These are phyloP conservation scores for Fusarium verrucosum DNA, from an alignment of 2,329 filamentous ascomycete genomes.

Conservation along the genomic window DNA sequence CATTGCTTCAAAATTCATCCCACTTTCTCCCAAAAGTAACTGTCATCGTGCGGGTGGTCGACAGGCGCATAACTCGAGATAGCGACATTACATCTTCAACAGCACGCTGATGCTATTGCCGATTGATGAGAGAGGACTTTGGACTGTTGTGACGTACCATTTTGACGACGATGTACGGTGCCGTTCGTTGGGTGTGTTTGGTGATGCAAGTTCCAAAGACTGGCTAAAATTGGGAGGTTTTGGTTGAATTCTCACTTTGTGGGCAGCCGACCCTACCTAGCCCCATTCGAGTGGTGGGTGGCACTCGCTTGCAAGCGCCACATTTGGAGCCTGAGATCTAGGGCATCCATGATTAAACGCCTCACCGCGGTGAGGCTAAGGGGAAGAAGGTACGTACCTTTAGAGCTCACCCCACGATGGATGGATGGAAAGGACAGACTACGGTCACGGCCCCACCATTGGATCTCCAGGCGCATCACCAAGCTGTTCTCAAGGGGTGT, in stretches of 20 bases:
- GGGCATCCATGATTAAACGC: constrained; percentile 37
- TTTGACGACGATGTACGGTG: constrained; percentile 59
- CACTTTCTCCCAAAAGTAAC: constrained; percentile 39
- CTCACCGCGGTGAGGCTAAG: constrained; percentile 39
- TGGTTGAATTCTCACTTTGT: constrained; percentile 58
- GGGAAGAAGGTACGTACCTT: constrained; percentile 23
- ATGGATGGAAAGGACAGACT: constrained; percentile 40
- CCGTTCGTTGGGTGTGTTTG: constrained; percentile 55
- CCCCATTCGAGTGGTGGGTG: constrained; percentile 48
- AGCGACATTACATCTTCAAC: constrained; percentile 9
- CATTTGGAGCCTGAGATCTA: constrained; percentile 37
- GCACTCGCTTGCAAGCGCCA: constrained; percentile 42
- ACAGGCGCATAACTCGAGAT: constrained; percentile 35
- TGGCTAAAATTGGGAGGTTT: constrained; percentile 54
- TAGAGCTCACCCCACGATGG: constrained; percentile 33
- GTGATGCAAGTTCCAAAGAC: constrained; percentile 53
- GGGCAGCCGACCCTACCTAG: constrained; percentile 45
- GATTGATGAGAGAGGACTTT: constrained; percentile 24
- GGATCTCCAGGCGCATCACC: constrained; percentile 42
- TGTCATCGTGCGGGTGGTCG: constrained; percentile 47
- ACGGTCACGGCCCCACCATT: constrained; percentile 44
- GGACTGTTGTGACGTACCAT: constrained; percentile 54
- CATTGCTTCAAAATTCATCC: constrained; percentile 40
- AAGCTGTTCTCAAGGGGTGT: constrained; percentile 46
- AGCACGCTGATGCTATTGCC: constrained; percentile 13